Evolutionary conservation across 192 early-diverging fungal species (phyloP).

Genomic region (Chytriomyces confervae): DNA sequence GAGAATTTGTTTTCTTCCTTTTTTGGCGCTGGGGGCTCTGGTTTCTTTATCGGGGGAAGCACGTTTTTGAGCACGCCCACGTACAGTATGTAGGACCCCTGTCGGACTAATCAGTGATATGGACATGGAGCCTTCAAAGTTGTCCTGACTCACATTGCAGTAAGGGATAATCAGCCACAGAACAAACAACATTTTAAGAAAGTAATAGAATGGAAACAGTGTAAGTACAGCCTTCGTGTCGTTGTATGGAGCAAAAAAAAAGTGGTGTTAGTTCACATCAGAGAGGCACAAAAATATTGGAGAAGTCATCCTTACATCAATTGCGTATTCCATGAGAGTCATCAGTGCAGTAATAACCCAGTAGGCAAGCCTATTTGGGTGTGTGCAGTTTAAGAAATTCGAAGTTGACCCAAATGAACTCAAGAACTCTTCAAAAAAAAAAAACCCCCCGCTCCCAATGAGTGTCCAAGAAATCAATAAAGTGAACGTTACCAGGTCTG

Average conservation of each 20-base stretch:
- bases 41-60: slow-evolving; percentile 16
- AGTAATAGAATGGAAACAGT: slow-evolving; percentile 30
- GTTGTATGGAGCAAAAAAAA: not conserved
- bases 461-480: no score
- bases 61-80: slow-evolving; percentile 15
- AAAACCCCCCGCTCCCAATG: not conserved
- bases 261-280: not conserved
- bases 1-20: not conserved
- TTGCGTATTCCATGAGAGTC: slow-evolving; percentile 9
- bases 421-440: not conserved
- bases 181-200: slow-evolving; percentile 29
- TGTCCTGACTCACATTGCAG: slow-evolving; percentile 9
- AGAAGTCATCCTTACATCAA: slow-evolving; percentile 2
- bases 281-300: not conserved
- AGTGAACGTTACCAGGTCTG: not conserved
- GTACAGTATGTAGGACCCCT: slow-evolving; percentile 26
- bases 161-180: slow-evolving; percentile 27
- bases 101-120: not conserved
- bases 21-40: slow-evolving; percentile 2
- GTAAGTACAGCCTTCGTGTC: not conserved
- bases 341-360: slow-evolving; percentile 16
- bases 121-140: not conserved
- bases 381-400: not conserved
- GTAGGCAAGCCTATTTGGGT: slow-evolving; percentile 11
- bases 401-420: not conserved